A percentile compares a stretch with the other conserved stretches of the same genome.
Conservation (phyloP, 1,284 basidiomycete genomes). For the Gymnopus androsaceus region DNA sequence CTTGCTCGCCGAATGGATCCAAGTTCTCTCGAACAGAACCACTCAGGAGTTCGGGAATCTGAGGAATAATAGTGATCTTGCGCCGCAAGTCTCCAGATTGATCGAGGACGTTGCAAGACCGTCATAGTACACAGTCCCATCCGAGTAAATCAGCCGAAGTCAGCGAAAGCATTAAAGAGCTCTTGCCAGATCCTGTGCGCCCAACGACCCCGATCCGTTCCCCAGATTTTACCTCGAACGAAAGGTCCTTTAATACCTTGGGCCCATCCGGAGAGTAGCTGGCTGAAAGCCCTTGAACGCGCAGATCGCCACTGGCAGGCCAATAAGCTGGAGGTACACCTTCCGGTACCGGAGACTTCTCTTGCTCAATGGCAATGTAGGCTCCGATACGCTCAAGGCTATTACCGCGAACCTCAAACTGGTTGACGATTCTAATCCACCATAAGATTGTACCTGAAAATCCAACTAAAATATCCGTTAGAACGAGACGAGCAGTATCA, state of each 20-base stretch:
- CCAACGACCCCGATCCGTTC: constrained; percentile 70
- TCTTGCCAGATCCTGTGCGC: constrained; percentile 63
- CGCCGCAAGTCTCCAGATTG: constrained; percentile 68
- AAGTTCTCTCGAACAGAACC: constrained; percentile 62
- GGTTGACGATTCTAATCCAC: constrained; percentile 55
- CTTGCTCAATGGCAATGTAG: constrained; percentile 74
- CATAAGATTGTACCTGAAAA: constrained; percentile 59
- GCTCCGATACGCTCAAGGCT: constrained; percentile 76
- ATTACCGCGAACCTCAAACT: constrained; percentile 58
- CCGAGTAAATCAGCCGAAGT: constrained; percentile 60
- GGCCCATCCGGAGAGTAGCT: constrained; percentile 54
- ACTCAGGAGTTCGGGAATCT: constrained; percentile 64
- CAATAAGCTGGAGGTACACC: constrained; percentile 76
- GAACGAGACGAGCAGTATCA: not conserved
- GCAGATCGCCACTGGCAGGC: constrained; percentile 72
- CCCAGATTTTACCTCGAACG: constrained; percentile 57
- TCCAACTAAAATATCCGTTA: constrained; percentile 35
- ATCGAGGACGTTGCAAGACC: constrained; percentile 44
- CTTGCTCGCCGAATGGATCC: constrained; percentile 73
- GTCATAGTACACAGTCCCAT: constrained; percentile 59
- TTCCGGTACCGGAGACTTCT: constrained; percentile 49
- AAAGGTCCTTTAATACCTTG: constrained; percentile 55
- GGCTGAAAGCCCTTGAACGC: constrained; percentile 61
- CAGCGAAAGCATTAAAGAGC: constrained; percentile 51
- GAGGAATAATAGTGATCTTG: constrained; percentile 64